phyloP scores from a whole-genome alignment of 306 rosid species.

The Luffa acutangula region DNA sequence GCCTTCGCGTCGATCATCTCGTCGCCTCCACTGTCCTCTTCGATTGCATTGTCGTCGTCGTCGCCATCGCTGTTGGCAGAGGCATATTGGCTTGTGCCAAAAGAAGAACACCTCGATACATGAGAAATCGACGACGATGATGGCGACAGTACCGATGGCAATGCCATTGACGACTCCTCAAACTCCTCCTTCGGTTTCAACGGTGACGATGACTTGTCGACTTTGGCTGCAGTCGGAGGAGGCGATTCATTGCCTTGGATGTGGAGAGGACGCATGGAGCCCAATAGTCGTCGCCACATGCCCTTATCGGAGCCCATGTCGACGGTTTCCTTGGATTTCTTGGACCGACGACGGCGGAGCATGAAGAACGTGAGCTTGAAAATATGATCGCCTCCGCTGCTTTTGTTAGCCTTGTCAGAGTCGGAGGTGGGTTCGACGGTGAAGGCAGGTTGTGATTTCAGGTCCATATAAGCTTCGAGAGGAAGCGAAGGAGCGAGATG shows the following conservation, averaged over 20 bases:
- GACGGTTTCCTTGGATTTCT: slow-evolving; percentile 17
- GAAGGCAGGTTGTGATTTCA: background rate
- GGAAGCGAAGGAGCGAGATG: background rate
- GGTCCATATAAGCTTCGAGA: background rate
- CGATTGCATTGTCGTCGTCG: background rate
- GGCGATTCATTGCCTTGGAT: background rate
- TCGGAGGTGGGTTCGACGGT: background rate
- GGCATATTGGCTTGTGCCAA: background rate
- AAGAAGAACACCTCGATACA: background rate
- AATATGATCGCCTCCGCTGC: slow-evolving; percentile 10
- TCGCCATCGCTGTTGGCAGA: background rate
- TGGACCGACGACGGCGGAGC: slow-evolving; percentile 31
- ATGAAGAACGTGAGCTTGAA: slow-evolving; percentile 30
- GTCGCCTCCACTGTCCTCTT: slow-evolving; percentile 22
- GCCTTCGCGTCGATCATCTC: slow-evolving; percentile 58
- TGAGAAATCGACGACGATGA: background rate
- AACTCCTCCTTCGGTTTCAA: background rate
- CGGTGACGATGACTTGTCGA: background rate
- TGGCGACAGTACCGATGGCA: background rate
- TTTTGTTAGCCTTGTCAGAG: slow-evolving; percentile 1
- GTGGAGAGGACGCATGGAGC: background rate
- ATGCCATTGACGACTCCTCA: background rate
- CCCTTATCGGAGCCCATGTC: background rate
- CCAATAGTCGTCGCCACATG: background rate
- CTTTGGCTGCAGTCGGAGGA: background rate